Percentiles rank a stretch among this genome's conserved stretches.
Conservation (phyloP, 1,139 yeast genomes). For the Blastobotrys ciferrii region DNA sequence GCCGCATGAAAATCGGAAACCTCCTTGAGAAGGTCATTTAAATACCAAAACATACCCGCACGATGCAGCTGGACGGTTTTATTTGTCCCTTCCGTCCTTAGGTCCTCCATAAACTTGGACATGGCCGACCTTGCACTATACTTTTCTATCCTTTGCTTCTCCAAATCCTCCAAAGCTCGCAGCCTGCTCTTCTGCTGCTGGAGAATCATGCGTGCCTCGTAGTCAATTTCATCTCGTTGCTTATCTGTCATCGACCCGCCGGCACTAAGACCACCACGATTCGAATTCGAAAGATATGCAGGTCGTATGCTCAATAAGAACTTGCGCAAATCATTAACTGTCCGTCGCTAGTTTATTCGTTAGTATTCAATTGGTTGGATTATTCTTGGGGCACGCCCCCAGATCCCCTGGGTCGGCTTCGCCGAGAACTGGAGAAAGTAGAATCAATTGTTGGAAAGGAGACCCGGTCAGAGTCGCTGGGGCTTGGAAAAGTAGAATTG, state of each 20-base stretch:
- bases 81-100: slow-evolving; percentile 28
- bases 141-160: slow-evolving; percentile 26
- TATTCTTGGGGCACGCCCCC: too few species aligned
- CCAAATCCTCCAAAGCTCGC: slow-evolving; percentile 38
- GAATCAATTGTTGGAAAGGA: too few species aligned
- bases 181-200: slow-evolving; percentile 38
- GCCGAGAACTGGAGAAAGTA: too few species aligned
- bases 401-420: too few species aligned
- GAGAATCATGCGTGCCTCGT: slow-evolving; percentile 38
- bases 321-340: slow-evolving; percentile 25
- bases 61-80: slow-evolving; percentile 35
- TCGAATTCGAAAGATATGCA: slow-evolving; percentile 32
- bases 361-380: slow-evolving; percentile 1
- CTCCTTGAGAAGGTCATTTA: slow-evolving; percentile 33
- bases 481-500: too few species aligned
- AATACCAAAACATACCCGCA: slow-evolving; percentile 37
- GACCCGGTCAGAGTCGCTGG: too few species aligned
- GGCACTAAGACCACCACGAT: slow-evolving; percentile 17
- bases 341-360: background rate
- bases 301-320: slow-evolving; percentile 32
- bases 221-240: slow-evolving; percentile 44
- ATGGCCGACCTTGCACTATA: slow-evolving; percentile 20
- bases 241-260: slow-evolving; percentile 34
- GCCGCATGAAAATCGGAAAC: slow-evolving; percentile 38
- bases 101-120: slow-evolving; percentile 27